Evolutionary conservation across 1,284 basidiomycete genomes (phyloP).

Genomic region (Ganoderma boninense): DNA sequence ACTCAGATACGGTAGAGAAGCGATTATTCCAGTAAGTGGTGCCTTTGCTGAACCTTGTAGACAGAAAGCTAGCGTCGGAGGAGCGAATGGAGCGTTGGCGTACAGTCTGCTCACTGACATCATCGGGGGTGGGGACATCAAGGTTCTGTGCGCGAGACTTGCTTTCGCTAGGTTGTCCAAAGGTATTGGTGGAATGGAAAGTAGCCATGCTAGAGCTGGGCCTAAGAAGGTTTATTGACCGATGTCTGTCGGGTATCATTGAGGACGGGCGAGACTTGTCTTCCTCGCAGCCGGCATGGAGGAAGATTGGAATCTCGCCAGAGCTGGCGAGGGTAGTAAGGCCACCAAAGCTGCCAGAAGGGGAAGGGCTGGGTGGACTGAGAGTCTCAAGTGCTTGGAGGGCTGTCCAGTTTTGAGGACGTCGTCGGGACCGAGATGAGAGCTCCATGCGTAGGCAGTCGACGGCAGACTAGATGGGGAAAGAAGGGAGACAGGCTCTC

Average conservation of each 20-base stretch:
- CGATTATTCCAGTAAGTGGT: constrained; percentile 29
- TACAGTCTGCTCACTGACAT: constrained; percentile 21
- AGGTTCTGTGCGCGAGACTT: not conserved
- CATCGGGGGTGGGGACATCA: constrained; percentile 6
- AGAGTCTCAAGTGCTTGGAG: constrained; percentile 53
- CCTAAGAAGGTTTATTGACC: constrained; percentile 9
- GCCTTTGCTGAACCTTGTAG: constrained; percentile 17
- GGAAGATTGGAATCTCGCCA: constrained; percentile 64
- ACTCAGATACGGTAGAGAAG: constrained; percentile 24
- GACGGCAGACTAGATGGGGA: not conserved
- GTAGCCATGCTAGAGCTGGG: constrained; percentile 32
- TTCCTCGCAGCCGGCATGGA: constrained; percentile 43
- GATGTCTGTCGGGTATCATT: not conserved
- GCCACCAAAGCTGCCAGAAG: constrained; percentile 52
- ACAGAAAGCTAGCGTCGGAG: constrained; percentile 14
- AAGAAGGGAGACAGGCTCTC: not conserved
- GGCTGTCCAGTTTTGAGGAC: constrained; percentile 40
- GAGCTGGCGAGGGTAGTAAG: constrained; percentile 52
- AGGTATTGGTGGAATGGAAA: constrained; percentile 38
- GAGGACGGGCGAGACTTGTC: constrained; percentile 4
- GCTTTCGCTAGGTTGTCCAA: constrained; percentile 26
- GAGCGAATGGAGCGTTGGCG: constrained; percentile 4
- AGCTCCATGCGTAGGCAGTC: not conserved
- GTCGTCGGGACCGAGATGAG: constrained; percentile 13
- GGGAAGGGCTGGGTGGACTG: constrained; percentile 53